Base-by-base conservation (phyloP, 345 rosid species). In the Syzygium oleosum region DNA sequence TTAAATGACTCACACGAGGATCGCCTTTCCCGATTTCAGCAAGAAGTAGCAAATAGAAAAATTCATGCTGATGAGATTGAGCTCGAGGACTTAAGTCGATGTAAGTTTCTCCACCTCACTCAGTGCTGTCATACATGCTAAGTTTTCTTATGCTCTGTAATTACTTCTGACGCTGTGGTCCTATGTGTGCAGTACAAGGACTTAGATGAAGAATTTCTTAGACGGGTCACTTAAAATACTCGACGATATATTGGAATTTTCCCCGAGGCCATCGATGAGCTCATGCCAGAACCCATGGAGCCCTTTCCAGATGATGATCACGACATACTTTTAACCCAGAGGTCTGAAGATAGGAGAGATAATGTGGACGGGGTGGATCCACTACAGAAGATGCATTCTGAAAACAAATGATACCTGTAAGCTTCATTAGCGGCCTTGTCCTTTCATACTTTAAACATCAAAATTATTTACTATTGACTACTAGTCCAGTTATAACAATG, bases 11-110 rank as follows among this genome's bases (percentile, higher is more conserved):
- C 16, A 38, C 25, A 17, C 84, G 63, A 59, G 55, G 80, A 65
- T 61, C 58, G 56, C 84, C 31, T 79, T 38, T 51, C 83, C 89
- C 84, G 55, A 77, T 88, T 88, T 78, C 92, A 98, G 99, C 99
- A 95, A 95, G 95, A 96, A 63, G 98, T 95, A 53, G 95, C 99
- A n/a, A 98, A 98, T 84, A 95, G 92, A 83, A 96, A 93, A 94
- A 89, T 86, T 88, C 95, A 95, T n/a, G 93, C 98, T 9, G 90
- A 95, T 56, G 96, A 95, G 90, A 91, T 98, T 52, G 98, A 95
- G 55, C 94, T 98, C 34, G 97, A 93, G 68, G 99, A 98, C 91
- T 88, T 96, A 38, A 38, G 87, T 91, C 86, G 95, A 94, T 88
- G 99, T 98, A 92, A 92, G 43, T 38, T 12, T 84, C 31, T 25